phyloP scores from a whole-genome alignment of 768 basidiomycete species.

The Chlorophyllum brunneum region DNA sequence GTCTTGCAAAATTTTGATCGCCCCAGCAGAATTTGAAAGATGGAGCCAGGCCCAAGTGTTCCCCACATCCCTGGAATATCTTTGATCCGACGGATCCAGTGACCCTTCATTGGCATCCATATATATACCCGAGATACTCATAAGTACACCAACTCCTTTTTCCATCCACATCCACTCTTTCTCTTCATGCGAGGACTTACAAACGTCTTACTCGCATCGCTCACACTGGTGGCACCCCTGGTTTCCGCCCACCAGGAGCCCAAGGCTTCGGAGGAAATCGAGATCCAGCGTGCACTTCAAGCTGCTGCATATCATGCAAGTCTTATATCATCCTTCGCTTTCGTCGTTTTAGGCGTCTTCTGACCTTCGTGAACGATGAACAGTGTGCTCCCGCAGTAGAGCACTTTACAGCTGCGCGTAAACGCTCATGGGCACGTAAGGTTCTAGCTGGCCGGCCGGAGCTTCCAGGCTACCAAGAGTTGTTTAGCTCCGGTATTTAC shows the following conservation, averaged over 20 bases:
- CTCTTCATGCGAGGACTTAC: slow-evolving; percentile 14
- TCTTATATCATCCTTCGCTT: slow-evolving; percentile 8
- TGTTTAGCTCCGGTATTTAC: slow-evolving; percentile 38
- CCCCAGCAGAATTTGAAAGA: too few relatives aligned
- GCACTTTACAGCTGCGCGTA: slow-evolving; percentile 45
- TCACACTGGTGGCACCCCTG: slow-evolving; percentile 18
- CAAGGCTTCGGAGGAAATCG: slow-evolving; percentile 40
- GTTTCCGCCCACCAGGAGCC: slow-evolving; percentile 40
- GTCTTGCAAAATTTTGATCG: too few relatives aligned
- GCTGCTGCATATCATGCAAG: slow-evolving; percentile 50
- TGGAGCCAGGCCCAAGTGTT: too few relatives aligned
- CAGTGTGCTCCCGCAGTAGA: slow-evolving; percentile 53
- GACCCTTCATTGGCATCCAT: not conserved
- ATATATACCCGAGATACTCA: slow-evolving; percentile 5
- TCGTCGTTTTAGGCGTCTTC: too few relatives aligned
- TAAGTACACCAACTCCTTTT: not conserved
- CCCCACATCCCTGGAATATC: not conserved
- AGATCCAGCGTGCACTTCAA: slow-evolving; percentile 44
- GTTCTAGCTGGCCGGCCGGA: slow-evolving; percentile 35
- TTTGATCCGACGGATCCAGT: slow-evolving; percentile 5
- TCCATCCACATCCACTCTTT: too few relatives aligned
- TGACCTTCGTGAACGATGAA: not conserved
- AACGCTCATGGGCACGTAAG: slow-evolving; percentile 43
- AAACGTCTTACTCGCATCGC: slow-evolving; percentile 13
- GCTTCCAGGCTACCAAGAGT: slow-evolving; percentile 36